Percentiles rank a stretch among this genome's conserved stretches.
These are phyloP conservation scores for Blastosporella zonata DNA, from an alignment of 1,284 basidiomycete species.

Conservation along the genomic window DNA sequence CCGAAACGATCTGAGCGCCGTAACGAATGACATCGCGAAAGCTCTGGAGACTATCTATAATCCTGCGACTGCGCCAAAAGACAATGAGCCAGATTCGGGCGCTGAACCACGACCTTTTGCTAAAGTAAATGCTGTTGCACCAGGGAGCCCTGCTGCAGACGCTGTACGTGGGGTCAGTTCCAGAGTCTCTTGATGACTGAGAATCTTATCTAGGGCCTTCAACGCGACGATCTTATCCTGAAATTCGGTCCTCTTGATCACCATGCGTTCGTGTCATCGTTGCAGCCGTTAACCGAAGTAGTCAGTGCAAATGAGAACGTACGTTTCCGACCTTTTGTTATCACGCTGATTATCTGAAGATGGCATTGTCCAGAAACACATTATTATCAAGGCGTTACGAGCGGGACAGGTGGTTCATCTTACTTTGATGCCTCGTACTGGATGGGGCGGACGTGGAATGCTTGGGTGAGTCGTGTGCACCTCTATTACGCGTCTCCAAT, in stretches of 20 bases:
- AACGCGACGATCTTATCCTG: constrained; percentile 67
- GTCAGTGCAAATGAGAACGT: constrained; percentile 77
- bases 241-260: constrained; percentile 69
- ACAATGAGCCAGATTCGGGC: constrained; percentile 8
- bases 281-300: constrained; percentile 70
- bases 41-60: constrained; percentile 69
- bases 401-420: constrained; percentile 29
- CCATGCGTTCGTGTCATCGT: constrained; percentile 44
- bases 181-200: constrained; percentile 3
- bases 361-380: constrained; percentile 29
- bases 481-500: not conserved
- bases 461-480: constrained; percentile 57
- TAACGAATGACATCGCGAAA: constrained; percentile 66
- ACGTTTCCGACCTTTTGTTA: constrained; percentile 23
- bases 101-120: constrained; percentile 56
- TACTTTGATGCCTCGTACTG: constrained; percentile 42
- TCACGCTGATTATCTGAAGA: not conserved
- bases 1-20: constrained; percentile 68
- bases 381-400: constrained; percentile 42
- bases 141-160: constrained; percentile 72
- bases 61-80: constrained; percentile 32
- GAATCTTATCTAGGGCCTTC: constrained; percentile 52
- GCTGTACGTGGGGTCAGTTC: constrained; percentile 53
- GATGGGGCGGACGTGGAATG: constrained; percentile 70
- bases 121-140: constrained; percentile 74